Base-by-base conservation (phyloP, 345 rosid genomes). In the Microcos paniculata region DNA sequence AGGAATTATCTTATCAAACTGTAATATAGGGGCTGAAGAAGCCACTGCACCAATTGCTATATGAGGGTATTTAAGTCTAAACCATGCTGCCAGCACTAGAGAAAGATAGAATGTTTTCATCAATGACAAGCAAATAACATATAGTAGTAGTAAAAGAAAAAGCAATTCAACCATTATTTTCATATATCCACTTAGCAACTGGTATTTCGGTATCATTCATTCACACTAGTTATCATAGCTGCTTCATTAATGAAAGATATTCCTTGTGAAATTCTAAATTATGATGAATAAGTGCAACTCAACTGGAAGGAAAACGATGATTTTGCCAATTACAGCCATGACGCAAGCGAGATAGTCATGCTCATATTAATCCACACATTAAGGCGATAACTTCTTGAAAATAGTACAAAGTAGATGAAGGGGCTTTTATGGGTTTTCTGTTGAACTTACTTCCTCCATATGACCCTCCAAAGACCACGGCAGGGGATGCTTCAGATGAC, bases 71-170 rank as follows among this genome's bases (percentile, higher is more conserved):
- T 93, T 93, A 58, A 93, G 79, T 74, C 98, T 89, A 77, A 93
- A 93, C 96, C 96, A 90, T 1, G 96, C 88, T 40, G 96, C 98
- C 74, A 93, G 77, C 98, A 90, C 98, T 91, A 35, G 61, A 53
- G 75, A 74, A 30, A 45, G 55, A 69, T 43, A 43, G 53, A n/a
- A 71, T 13, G 19, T 26, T 63, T 4, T 67, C 28, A 69, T 52
- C 30, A 71, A 19, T 1, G 1, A 23, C 31, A 68, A 48, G 57
- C 46, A n/a, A n/a, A 35, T 46, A 46, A 18, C 16, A 46, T 2
- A 57, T 15, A 56, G 0, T 24, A 30, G 3, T 26, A 1, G 33
- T 26, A 26, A 57, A 57, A 57, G 30, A 26, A 26, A 58, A 35
- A 58, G n/a, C 62, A 58, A 55, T 26, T 6, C 5, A 58, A 58